Evolutionary conservation across 345 rosid species (phyloP).

Genomic region (Populus ilicifolia): DNA sequence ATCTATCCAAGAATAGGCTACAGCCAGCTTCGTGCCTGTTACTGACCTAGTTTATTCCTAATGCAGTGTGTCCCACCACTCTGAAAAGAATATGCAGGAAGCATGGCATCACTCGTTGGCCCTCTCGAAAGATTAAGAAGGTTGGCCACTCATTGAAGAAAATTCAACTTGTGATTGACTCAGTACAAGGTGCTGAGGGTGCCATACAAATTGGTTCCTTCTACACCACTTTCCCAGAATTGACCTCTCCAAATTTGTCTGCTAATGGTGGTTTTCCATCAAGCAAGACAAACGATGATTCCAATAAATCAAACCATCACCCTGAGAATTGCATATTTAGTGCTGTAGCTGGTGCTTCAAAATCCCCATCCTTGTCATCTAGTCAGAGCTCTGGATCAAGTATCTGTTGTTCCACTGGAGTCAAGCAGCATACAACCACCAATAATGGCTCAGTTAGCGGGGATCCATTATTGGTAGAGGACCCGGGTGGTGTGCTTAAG

Average conservation of each 20-base stretch:
- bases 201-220: slow-evolving; percentile 75
- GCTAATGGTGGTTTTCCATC: slow-evolving; percentile 38
- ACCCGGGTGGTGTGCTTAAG: slow-evolving; percentile 37
- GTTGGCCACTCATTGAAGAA: slow-evolving; percentile 88
- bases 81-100: slow-evolving; percentile 94
- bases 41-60: slow-evolving; percentile 18
- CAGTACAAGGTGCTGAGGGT: slow-evolving; percentile 89
- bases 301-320: slow-evolving; percentile 33
- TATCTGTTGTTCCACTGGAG: slow-evolving; percentile 60
- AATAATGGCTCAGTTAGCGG: slow-evolving; percentile 21
- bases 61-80: slow-evolving; percentile 96
- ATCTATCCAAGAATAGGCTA: slow-evolving; percentile 4
- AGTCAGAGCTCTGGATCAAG: slow-evolving; percentile 80
- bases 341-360: slow-evolving; percentile 42
- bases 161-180: slow-evolving; percentile 82
- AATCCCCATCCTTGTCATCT: slow-evolving; percentile 66
- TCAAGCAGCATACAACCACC: slow-evolving; percentile 37
- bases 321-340: slow-evolving; percentile 36
- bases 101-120: slow-evolving; percentile 91
- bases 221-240: slow-evolving; percentile 78
- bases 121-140: slow-evolving; percentile 93
- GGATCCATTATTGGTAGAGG: slow-evolving; percentile 29
- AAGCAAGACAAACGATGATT: slow-evolving; percentile 24
- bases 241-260: slow-evolving; percentile 55
- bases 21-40: slow-evolving; percentile 2